phyloP scores from a whole-genome alignment of 108 stramenopile genomes.

The Nitzschia sp. region DNA sequence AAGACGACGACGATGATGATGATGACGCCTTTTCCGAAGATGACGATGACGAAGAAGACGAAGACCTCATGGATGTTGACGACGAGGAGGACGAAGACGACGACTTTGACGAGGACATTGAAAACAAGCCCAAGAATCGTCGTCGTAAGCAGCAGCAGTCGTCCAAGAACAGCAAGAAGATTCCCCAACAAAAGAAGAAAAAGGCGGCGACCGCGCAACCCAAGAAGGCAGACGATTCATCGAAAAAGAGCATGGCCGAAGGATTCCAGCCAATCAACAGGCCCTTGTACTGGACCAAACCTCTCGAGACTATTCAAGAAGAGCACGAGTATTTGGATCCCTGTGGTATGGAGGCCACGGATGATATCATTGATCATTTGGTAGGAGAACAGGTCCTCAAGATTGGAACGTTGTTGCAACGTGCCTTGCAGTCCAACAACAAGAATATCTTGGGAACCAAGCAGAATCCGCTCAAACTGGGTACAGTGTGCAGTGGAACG shows the following conservation, averaged over 20 bases:
- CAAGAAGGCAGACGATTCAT: background rate
- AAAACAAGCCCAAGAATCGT: background rate
- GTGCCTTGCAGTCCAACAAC: constrained; percentile 23
- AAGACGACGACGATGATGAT: background rate
- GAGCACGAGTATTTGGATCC: constrained; percentile 58
- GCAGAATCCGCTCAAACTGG: constrained; percentile 38
- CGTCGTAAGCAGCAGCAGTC: background rate
- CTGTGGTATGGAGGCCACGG: constrained; percentile 73
- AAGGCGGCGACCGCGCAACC: no score
- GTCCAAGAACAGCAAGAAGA: no score
- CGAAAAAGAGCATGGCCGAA: constrained; percentile 41
- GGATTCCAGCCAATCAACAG: constrained; percentile 40
- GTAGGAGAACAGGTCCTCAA: constrained; percentile 60
- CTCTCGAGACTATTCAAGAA: constrained; percentile 15
- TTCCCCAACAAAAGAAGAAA: no score
- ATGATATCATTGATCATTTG: constrained; percentile 65
- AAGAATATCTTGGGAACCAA: constrained; percentile 24
- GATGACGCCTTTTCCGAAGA: constrained; percentile 1
- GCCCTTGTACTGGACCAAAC: constrained; percentile 37
- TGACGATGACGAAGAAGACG: background rate
- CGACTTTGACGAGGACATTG: background rate
- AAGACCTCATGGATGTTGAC: background rate
- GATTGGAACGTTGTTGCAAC: constrained; percentile 38
- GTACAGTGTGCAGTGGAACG: constrained; percentile 72
- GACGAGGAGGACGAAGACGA: background rate